Evolutionary conservation across 768 basidiomycete species (phyloP).

Genomic region (Trametes maxima): DNA sequence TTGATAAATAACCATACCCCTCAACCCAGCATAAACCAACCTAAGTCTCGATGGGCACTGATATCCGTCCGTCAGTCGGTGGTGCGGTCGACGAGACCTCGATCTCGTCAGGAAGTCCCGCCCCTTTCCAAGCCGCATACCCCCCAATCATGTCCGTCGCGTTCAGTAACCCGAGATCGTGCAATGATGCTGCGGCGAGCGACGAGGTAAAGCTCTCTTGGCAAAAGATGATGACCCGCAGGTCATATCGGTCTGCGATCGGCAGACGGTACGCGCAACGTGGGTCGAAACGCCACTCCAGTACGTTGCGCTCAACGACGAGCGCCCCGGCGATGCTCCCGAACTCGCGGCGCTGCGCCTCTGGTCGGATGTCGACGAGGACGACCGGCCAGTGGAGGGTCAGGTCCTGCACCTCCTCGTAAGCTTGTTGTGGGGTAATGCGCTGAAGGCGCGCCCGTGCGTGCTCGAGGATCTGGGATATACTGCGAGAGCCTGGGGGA

Average conservation of each 20-base stretch:
- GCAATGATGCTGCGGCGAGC: conserved; percentile 69
- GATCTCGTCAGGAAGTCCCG: conserved; percentile 53
- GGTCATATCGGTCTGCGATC: conserved; percentile 75
- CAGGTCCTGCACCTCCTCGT: conserved; percentile 52
- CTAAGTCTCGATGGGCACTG: neutral
- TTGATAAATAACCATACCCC: no score
- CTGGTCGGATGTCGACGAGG: conserved; percentile 77
- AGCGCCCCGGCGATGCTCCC: conserved; percentile 71
- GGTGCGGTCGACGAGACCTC: conserved; percentile 21
- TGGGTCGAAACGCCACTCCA: conserved; percentile 85
- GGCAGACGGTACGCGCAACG: conserved; percentile 54
- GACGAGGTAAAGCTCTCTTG: conserved; percentile 75
- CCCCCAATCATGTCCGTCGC: conserved; percentile 81
- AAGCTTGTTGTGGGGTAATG: conserved; percentile 60
- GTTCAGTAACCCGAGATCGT: conserved; percentile 69
- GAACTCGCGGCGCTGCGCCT: conserved; percentile 53
- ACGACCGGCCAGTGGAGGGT: conserved; percentile 62
- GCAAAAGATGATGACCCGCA: conserved; percentile 74
- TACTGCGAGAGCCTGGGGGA: conserved; percentile 65
- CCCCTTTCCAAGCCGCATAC: conserved; percentile 69
- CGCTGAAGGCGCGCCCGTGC: conserved; percentile 68
- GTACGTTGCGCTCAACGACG: conserved; percentile 71
- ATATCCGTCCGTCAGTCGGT: conserved; percentile 9
- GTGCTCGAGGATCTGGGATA: conserved; percentile 56
- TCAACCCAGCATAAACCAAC: no score